Evolutionary conservation across 768 basidiomycete species (phyloP).

Genomic region (Boletellus emodensis): DNA sequence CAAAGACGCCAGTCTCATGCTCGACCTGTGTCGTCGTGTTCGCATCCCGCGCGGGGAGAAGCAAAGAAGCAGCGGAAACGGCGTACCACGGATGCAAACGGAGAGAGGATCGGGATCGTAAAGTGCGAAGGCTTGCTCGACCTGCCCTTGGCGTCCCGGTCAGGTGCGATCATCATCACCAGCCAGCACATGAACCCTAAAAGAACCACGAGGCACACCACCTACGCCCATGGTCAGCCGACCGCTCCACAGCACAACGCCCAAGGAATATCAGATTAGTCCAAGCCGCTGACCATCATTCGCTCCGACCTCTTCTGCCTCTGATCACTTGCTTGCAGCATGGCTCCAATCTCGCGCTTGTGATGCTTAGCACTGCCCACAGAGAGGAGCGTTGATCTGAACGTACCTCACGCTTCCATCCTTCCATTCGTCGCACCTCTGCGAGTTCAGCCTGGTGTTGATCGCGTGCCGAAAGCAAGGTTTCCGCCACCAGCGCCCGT

Average conservation of each 20-base stretch:
- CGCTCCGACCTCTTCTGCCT: constrained; percentile 49
- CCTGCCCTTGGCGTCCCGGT: constrained; percentile 5
- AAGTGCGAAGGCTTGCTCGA: constrained; percentile 48
- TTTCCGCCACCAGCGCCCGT: constrained; percentile 63
- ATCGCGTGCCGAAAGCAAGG: constrained; percentile 47
- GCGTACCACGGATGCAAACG: constrained; percentile 70
- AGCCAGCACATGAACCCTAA: constrained; percentile 21
- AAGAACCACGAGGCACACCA: constrained; percentile 21
- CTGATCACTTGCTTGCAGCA: constrained; percentile 42
- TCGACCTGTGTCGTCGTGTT: constrained; percentile 50
- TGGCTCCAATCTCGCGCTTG: constrained; percentile 42
- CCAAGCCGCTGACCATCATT: constrained; percentile 40
- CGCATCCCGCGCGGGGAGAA: neutral
- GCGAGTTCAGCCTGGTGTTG: constrained; percentile 49
- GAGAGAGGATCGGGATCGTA: constrained; percentile 74
- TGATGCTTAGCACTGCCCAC: neutral
- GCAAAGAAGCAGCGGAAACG: neutral
- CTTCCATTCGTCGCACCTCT: constrained; percentile 38
- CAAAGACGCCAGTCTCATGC: constrained; percentile 62
- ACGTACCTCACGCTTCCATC: constrained; percentile 46
- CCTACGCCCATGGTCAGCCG: constrained; percentile 17
- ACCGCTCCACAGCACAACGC: constrained; percentile 1
- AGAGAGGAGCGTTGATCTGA: neutral
- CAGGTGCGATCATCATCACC: constrained; percentile 16
- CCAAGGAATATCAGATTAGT: neutral